Evolutionary conservation across 768 basidiomycete species (phyloP), one percentile per base, ranked within the genome.

Genomic region (Chlorophyllum brunneum): DNA sequence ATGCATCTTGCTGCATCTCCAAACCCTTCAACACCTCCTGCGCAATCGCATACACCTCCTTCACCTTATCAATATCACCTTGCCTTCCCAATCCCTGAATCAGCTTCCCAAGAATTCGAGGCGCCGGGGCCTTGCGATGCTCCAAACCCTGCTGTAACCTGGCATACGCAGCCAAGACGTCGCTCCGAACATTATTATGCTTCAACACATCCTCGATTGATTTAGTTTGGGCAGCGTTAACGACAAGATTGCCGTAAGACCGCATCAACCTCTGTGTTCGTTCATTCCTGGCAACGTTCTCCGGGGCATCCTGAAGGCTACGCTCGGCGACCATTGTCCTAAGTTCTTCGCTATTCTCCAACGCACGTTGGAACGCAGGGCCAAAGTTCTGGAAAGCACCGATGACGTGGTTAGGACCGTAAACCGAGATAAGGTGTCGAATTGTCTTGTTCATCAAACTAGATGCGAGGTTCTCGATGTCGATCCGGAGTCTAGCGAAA

Each of bases 61-160:
- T 72, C 7, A 88, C 81, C 60, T 85, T 82, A 6, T 81, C 72
- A 36, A 85, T 59, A 47, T 85, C 76, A 42, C 78, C 74, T 6
- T 68, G 45, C 24, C 92, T 82, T 15, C 91, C 90, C 11, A 92
- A 75, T 3, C 70, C 68, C 53, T 83, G 79, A 59, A 95, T 84
- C 20, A 97, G 69, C 9, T 75, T 73, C 13, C 78, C 82, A 23
- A 94, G 61, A 5, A 74, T 71, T 10, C 66, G 66, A 2, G 81
- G 71, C 6, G 71, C 63, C 1, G 90, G 85, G 41, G 77, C 79
- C 7, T 74, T 58, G 18, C 78, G 75, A 2, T 61, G 59, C 23
- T 65, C 48, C n/a, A 80, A 54, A 6, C 75, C 80, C 2, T 64
- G 56, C 51, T 76, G 64, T 62, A 89, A 79, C 6, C 72, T 62